phyloP scores from a whole-genome alignment of 352 stramenopile genomes.

The Globisporangium recalcitrans region DNA sequence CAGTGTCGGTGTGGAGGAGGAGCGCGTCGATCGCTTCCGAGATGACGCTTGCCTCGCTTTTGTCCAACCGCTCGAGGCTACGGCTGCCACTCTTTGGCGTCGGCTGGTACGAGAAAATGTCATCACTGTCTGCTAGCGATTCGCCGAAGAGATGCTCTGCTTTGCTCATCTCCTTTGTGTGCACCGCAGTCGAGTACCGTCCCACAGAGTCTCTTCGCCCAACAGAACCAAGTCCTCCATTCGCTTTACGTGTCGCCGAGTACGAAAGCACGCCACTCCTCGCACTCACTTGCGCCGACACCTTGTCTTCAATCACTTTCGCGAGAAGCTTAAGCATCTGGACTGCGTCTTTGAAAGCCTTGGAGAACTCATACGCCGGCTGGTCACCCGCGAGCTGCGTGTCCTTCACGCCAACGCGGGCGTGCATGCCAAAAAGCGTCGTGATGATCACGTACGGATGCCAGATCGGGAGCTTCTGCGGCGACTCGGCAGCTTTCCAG shows the following conservation, averaged over 20 bases:
- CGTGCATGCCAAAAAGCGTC: slow-evolving; percentile 82
- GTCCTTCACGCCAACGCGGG: slow-evolving; percentile 72
- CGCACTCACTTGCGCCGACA: slow-evolving; percentile 53
- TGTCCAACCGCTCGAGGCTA: slow-evolving; percentile 6
- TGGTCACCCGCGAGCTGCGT: slow-evolving; percentile 63
- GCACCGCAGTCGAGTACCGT: slow-evolving; percentile 65
- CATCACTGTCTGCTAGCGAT: slow-evolving; percentile 9
- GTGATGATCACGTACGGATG: slow-evolving; percentile 81
- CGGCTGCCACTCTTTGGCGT: not conserved
- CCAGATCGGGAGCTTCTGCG: slow-evolving; percentile 79
- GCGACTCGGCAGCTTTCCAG: slow-evolving; percentile 63
- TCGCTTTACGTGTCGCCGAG: slow-evolving; percentile 18
- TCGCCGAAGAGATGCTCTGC: slow-evolving; percentile 62
- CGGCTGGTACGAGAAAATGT: slow-evolving; percentile 15
- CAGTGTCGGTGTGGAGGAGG: slow-evolving; percentile 14
- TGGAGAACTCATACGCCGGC: slow-evolving; percentile 57
- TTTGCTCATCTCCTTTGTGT: slow-evolving; percentile 61
- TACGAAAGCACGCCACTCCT: slow-evolving; percentile 58
- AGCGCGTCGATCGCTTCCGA: slow-evolving; percentile 31
- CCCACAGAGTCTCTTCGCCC: slow-evolving; percentile 46
- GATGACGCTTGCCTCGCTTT: slow-evolving; percentile 25
- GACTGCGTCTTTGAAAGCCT: slow-evolving; percentile 71
- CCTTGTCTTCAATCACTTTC: slow-evolving; percentile 64
- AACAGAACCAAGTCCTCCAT: slow-evolving; percentile 15
- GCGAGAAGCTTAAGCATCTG: slow-evolving; percentile 81